Percentiles rank a stretch among this genome's conserved stretches.
These are phyloP conservation scores for Colletotrichum incanum DNA, from an alignment of 2,329 filamentous ascomycete species.

Conservation along the genomic window DNA sequence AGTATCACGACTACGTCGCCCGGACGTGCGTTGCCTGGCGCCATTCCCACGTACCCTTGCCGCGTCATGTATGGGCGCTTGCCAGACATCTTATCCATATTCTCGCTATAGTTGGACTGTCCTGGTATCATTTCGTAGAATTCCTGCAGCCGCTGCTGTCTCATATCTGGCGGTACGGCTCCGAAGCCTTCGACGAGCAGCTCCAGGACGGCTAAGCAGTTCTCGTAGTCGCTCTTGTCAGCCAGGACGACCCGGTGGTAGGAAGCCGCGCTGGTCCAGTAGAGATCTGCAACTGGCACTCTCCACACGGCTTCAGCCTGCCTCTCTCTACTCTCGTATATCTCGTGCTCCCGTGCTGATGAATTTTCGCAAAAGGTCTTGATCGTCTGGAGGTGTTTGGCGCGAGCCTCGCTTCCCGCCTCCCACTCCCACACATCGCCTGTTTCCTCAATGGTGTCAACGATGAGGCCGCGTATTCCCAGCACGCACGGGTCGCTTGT, in stretches of 20 bases:
- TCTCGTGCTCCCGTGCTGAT: neutral
- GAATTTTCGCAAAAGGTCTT: slow-evolving; percentile 19
- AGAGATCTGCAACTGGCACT: slow-evolving; percentile 32
- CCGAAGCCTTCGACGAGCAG: slow-evolving; percentile 2
- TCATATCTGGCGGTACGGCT: neutral
- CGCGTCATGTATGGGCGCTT: slow-evolving; percentile 37
- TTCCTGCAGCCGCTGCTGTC: neutral
- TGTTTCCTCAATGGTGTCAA: slow-evolving; percentile 36
- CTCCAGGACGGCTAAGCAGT: slow-evolving; percentile 12
- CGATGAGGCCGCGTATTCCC: slow-evolving; percentile 30
- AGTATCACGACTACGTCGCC: slow-evolving; percentile 40
- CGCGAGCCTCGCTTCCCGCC: neutral
- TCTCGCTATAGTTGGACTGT: slow-evolving; percentile 24
- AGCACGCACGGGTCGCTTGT: slow-evolving; percentile 15
- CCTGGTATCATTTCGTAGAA: neutral
- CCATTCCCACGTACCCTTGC: slow-evolving; percentile 40
- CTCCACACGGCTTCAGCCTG: slow-evolving; percentile 37
- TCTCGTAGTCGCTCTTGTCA: slow-evolving; percentile 22
- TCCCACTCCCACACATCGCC: slow-evolving; percentile 32
- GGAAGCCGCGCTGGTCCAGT: neutral
- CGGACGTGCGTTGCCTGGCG: slow-evolving; percentile 17
- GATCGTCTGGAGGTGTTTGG: slow-evolving; percentile 11
- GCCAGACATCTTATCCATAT: slow-evolving; percentile 28
- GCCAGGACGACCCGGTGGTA: slow-evolving; percentile 3
- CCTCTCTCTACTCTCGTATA: slow-evolving; percentile 10